Base-by-base conservation (phyloP, 768 basidiomycete species). In the Collybia sp. region DNA sequence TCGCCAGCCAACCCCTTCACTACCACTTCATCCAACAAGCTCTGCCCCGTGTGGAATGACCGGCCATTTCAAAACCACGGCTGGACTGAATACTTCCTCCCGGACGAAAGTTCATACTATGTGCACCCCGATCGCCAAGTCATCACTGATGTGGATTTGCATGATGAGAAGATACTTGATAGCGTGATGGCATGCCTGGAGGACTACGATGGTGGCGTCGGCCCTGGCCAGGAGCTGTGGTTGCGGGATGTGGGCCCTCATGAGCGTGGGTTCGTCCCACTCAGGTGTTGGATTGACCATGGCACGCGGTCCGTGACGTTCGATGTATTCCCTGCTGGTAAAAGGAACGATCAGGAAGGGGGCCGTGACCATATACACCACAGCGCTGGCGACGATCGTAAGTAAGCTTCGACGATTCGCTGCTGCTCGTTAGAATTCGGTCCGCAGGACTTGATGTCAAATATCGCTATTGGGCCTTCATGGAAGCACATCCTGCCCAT, bases 391-490 rank as follows among this genome's bases (percentile, higher is more conserved):
- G 76, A 78, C 53, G 76, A 76, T 57, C 67, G 74, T 76, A 52
- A 61, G 74, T 73, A 6, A 49, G 43, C 32, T 48, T 44, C 20
- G 9, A 4, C 11, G 11, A 8, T 34, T 11, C 33, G 16, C 1
- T 15, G 15, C 25, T 25, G 25, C 8, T 25, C 8, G 8, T 35
- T 38, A 12, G 11, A 10, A 16, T 16, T 17, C 44, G n/a, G 16
- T 16, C 53, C 41, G 12, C 50, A 90, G 89, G 77, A 40, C 67
- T 88, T 16, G 86, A 90, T 46, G 72, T 82, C 55, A 85, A 88
- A 57, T 88, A 85, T 53, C 72, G 84, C 44, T 92, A 89, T 57
- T 92, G 90, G 90, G 68, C 79, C 5, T 92, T 83, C 57, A 25
- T 25, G 25, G 25, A 25, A 25, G 25, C 25, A 25, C 25, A 25